These are phyloP conservation scores for Filobasidium floriforme DNA, from an alignment of 768 basidiomycete species.

Conservation along the genomic window DNA sequence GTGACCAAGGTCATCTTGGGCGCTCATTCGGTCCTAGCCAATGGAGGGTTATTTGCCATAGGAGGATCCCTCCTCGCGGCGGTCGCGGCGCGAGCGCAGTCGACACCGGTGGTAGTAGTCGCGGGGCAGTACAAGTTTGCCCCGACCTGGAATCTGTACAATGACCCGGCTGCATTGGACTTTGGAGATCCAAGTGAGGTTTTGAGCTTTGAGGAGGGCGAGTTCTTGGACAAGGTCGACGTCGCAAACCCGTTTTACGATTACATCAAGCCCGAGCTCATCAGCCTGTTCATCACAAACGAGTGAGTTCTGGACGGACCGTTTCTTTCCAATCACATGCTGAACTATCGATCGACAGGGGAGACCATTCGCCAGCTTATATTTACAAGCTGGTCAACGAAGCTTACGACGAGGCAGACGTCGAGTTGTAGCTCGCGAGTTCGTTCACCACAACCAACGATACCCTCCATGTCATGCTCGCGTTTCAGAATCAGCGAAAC, in stretches of 20 bases:
- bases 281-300: constrained; percentile 92
- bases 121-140: constrained; percentile 96
- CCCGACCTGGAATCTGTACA: constrained; percentile 53
- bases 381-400: constrained; percentile 79
- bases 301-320: constrained; percentile 57
- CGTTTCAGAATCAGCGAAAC: neutral
- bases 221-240: constrained; percentile 76
- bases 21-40: constrained; percentile 90
- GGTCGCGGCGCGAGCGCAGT: constrained; percentile 77
- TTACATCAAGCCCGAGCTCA: constrained; percentile 83
- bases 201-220: constrained; percentile 53
- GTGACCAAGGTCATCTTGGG: constrained; percentile 94
- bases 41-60: constrained; percentile 89
- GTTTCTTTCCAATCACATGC: constrained; percentile 9
- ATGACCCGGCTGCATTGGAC: constrained; percentile 42
- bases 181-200: constrained; percentile 40
- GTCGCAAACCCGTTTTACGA: constrained; percentile 95
- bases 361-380: constrained; percentile 91
- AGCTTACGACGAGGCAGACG: constrained; percentile 90
- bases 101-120: constrained; percentile 85
- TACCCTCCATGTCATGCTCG: neutral
- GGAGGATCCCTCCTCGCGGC: constrained; percentile 77
- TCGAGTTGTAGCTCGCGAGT: constrained; percentile 51
- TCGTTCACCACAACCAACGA: neutral
- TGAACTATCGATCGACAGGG: constrained; percentile 51